Evolutionary conservation across 805 yeast species (phyloP).

Genomic region (Lipomyces sp.): DNA sequence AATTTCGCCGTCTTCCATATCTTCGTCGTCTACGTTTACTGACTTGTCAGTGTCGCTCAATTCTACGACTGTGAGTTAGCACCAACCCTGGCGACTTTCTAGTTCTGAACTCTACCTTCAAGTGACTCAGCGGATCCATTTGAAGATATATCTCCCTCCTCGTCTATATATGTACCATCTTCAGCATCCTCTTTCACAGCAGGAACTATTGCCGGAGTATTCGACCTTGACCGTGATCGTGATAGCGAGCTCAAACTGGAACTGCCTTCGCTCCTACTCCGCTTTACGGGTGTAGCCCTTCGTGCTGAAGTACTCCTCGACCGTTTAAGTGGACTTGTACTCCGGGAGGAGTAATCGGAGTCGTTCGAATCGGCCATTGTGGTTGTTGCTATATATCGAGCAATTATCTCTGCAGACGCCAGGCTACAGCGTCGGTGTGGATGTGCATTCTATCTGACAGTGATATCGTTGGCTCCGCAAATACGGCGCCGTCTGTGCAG

Average conservation of each 20-base stretch:
- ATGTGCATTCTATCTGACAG: constrained; percentile 3
- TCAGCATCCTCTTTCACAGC: constrained; percentile 14
- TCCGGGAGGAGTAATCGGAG: neutral
- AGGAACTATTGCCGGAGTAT: neutral
- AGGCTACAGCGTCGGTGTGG: neutral
- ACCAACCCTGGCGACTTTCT: neutral
- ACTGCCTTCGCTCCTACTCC: neutral
- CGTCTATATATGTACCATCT: constrained; percentile 1
- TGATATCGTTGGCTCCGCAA: neutral
- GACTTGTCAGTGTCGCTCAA: neutral
- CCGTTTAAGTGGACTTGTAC: neutral
- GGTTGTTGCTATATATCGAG: neutral
- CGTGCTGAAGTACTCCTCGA: neutral
- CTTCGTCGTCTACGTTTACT: constrained; percentile 2
- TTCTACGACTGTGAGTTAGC: neutral
- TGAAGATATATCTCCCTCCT: constrained; percentile 2
- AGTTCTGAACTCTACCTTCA: neutral
- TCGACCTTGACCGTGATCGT: constrained; percentile 1
- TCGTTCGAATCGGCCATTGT: constrained; percentile 1
- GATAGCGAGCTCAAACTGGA: neutral
- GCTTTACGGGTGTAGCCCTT: neutral
- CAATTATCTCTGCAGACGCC: neutral
- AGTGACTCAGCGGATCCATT: neutral
- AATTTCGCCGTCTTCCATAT: constrained; percentile 27
- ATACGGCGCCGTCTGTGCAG: neutral